These are phyloP conservation scores for Peronospora destructor DNA, from an alignment of 352 stramenopile species.

Conservation along the genomic window DNA sequence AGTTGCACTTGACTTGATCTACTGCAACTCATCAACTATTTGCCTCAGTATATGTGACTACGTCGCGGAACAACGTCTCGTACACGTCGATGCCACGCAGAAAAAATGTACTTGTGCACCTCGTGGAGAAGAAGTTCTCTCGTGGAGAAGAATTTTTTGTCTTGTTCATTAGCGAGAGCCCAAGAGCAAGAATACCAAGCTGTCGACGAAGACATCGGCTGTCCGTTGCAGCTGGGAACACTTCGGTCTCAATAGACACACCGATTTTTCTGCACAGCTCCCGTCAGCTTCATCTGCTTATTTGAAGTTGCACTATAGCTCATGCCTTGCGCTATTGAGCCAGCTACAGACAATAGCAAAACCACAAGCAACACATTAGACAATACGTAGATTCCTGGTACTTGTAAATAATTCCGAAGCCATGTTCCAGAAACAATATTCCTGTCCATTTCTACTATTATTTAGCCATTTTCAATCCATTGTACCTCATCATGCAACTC, in stretches of 20 bases:
- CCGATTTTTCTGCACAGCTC: conserved; percentile 36
- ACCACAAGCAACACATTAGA: not conserved
- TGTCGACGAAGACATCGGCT: conserved; percentile 88
- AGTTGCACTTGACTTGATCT: not conserved
- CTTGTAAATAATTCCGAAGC: not conserved
- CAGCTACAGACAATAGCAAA: conserved; percentile 23
- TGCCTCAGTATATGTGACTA: conserved; percentile 32
- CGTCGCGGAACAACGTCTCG: conserved; percentile 41
- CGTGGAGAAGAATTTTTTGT: too few relatives aligned
- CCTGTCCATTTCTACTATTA: not conserved
- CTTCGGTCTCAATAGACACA: conserved; percentile 72
- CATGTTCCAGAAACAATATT: not conserved
- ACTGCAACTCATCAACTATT: not conserved
- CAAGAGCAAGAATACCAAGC: conserved; percentile 88
- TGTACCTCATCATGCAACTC: too few relatives aligned
- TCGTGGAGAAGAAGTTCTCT: conserved; percentile 87
- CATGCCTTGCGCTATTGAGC: conserved; percentile 25
- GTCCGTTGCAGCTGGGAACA: conserved; percentile 94
- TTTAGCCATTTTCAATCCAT: too few relatives aligned
- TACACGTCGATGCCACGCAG: conserved; percentile 90
- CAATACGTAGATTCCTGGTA: too few relatives aligned
- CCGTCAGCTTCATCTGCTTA: not conserved
- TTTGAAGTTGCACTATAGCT: not conserved
- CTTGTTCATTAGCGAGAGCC: conserved; percentile 93
- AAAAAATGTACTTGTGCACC: conserved; percentile 88